These are phyloP conservation scores for Ogataea sp. DNA, from an alignment of 805 yeast genomes.

Conservation along the genomic window DNA sequence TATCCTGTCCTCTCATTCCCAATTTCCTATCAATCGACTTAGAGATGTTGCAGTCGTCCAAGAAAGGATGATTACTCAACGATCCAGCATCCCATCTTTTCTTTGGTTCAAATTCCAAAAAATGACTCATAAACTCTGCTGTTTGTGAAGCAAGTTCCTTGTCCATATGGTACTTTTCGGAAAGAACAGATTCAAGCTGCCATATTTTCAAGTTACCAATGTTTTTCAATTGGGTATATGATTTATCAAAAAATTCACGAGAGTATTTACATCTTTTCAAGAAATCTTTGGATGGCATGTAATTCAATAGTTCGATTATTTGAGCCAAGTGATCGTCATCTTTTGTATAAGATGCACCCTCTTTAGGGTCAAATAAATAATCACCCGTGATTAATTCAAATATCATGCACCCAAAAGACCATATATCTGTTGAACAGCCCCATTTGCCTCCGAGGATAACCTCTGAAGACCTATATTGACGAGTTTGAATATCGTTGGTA, in stretches of 20 bases:
- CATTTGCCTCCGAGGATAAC: slow-evolving; percentile 48
- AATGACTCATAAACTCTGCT: slow-evolving; percentile 39
- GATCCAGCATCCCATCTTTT: slow-evolving; percentile 48
- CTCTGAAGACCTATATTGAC: slow-evolving; percentile 64
- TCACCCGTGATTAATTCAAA: slow-evolving; percentile 58
- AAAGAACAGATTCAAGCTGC: slow-evolving; percentile 40
- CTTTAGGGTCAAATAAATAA: slow-evolving; percentile 52
- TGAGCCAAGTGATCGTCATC: slow-evolving; percentile 61
- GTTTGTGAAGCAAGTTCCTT: slow-evolving; percentile 30
- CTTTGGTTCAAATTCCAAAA: slow-evolving; percentile 40
- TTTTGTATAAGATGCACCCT: slow-evolving; percentile 36
- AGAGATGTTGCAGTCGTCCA: slow-evolving; percentile 21
- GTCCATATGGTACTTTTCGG: slow-evolving; percentile 40
- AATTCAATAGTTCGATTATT: slow-evolving; percentile 42
- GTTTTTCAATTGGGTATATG: slow-evolving; percentile 27
- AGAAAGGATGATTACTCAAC: slow-evolving; percentile 47
- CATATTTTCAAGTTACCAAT: slow-evolving; percentile 43
- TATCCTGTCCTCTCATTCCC: slow-evolving; percentile 26
- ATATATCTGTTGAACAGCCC: slow-evolving; percentile 57
- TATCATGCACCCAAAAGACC: slow-evolving; percentile 53
- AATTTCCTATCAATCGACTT: slow-evolving; percentile 16
- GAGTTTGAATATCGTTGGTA: slow-evolving; percentile 60
- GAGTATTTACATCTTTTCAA: slow-evolving; percentile 31
- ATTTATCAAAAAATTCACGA: slow-evolving; percentile 31
- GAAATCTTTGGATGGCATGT: slow-evolving; percentile 30